A percentile compares a stretch with the other conserved stretches of the same genome.
These are phyloP conservation scores for Dactylorhiza incarnata DNA, from an alignment of 106 monocot genomes.

Conservation along the genomic window DNA sequence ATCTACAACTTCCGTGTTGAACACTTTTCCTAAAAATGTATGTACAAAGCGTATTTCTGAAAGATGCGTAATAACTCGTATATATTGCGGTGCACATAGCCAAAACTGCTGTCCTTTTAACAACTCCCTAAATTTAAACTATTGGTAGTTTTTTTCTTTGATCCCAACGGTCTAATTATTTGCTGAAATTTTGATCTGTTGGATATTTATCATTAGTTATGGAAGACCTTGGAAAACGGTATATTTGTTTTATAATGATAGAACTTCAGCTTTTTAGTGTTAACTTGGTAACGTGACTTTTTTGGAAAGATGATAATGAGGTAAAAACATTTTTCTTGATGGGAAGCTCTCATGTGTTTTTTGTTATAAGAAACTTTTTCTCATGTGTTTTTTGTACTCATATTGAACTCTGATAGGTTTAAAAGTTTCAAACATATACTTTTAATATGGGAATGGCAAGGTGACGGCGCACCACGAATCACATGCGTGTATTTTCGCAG, in stretches of 20 bases:
- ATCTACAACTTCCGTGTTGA: no score
- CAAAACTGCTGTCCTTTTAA: no score
- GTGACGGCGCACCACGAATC: no score
- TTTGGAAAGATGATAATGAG: not conserved
- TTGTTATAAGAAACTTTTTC: not conserved
- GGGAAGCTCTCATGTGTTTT: not conserved
- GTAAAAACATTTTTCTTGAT: not conserved
- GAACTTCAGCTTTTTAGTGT: not conserved
- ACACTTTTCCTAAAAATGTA: no score
- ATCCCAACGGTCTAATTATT: no score
- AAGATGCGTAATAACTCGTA: no score
- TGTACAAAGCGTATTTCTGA: no score
- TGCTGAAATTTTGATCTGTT: not conserved
- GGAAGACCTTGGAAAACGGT: not conserved
- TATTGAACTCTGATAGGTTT: not conserved
- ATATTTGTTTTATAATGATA: not conserved
- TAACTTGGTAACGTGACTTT: not conserved
- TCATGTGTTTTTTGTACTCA: not conserved
- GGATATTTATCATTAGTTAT: not conserved
- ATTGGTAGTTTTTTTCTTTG: no score
- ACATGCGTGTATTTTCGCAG: no score
- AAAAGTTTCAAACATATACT: not conserved
- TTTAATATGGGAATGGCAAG: not conserved
- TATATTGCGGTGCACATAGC: no score
- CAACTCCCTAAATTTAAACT: no score